Conservation (phyloP, 2,329 filamentous ascomycete genomes). For the Leptodontidium sp. region DNA sequence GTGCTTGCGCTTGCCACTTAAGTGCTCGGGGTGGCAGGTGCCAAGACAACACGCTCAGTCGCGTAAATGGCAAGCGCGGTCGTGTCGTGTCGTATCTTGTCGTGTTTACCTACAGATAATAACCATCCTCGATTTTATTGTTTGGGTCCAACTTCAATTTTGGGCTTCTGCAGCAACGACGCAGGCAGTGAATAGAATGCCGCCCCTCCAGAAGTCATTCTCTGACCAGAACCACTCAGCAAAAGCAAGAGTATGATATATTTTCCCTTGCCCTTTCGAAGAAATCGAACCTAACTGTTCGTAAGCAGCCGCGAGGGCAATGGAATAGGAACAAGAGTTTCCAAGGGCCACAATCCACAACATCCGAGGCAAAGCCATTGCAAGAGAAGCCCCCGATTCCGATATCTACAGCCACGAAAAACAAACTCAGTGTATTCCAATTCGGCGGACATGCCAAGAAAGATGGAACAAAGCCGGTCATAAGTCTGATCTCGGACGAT, state of each 20-base stretch:
- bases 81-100: slow-evolving; percentile 3
- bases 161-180: slow-evolving; percentile 2
- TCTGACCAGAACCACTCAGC: slow-evolving; percentile 47
- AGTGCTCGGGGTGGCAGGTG: not conserved
- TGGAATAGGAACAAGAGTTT: slow-evolving; percentile 46
- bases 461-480: slow-evolving; percentile 33
- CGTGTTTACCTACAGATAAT: not conserved
- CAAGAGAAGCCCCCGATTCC: slow-evolving; percentile 43
- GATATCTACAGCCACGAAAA: slow-evolving; percentile 64
- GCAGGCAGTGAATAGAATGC: slow-evolving; percentile 35
- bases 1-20: not conserved
- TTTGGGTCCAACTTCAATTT: not conserved
- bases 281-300: not conserved
- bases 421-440: slow-evolving; percentile 65
- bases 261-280: not conserved
- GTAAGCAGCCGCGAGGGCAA: slow-evolving; percentile 37
- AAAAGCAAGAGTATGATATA: slow-evolving; percentile 39
- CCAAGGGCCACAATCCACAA: slow-evolving; percentile 35
- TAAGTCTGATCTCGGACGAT: slow-evolving; percentile 36
- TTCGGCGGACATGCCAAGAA: slow-evolving; percentile 51
- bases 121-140: not conserved
- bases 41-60: slow-evolving; percentile 15
- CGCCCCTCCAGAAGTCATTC: slow-evolving; percentile 48
- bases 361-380: slow-evolving; percentile 37
- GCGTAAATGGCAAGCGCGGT: slow-evolving; percentile 9